A percentile compares a stretch with the other conserved stretches of the same genome.
phyloP scores from a whole-genome alignment of 441 rosid species.

The Jatropha podagrica region DNA sequence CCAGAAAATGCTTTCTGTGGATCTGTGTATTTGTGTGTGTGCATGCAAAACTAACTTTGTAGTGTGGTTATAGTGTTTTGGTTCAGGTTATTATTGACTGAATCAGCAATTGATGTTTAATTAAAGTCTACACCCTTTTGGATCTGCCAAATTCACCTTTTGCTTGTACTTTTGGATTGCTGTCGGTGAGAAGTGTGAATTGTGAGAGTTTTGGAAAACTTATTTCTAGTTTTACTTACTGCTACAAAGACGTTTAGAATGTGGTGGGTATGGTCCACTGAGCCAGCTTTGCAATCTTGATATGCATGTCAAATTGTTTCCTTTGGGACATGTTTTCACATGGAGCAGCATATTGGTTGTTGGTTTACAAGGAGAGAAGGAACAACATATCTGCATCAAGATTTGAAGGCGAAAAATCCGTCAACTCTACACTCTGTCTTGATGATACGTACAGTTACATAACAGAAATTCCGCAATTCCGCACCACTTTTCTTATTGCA shows the following conservation, averaged over 20 bases:
- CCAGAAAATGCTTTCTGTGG: neutral
- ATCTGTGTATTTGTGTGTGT: neutral
- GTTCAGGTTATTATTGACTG: neutral
- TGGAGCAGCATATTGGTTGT: neutral
- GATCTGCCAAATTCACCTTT: too few relatives aligned
- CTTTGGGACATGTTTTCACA: neutral
- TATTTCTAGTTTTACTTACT: neutral
- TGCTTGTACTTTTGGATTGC: neutral
- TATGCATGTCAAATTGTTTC: neutral
- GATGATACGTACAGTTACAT: slow-evolving; percentile 63
- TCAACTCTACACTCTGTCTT: slow-evolving; percentile 8
- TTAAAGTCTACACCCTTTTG: too few relatives aligned
- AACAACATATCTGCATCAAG: too few relatives aligned
- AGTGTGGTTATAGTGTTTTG: neutral
- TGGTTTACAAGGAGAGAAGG: neutral
- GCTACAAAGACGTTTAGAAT: too few relatives aligned
- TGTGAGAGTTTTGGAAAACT: neutral
- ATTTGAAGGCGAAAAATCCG: too few relatives aligned
- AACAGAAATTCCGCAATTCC: slow-evolving; percentile 47
- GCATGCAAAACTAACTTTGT: neutral
- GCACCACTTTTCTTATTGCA: slow-evolving; percentile 45
- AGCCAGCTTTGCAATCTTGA: neutral
- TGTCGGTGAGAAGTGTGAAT: neutral
- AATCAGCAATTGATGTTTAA: too few relatives aligned
- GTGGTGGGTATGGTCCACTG: neutral